Base-by-base conservation (phyloP, 2,329 filamentous ascomycete genomes). In the Monosporascus sp. region DNA sequence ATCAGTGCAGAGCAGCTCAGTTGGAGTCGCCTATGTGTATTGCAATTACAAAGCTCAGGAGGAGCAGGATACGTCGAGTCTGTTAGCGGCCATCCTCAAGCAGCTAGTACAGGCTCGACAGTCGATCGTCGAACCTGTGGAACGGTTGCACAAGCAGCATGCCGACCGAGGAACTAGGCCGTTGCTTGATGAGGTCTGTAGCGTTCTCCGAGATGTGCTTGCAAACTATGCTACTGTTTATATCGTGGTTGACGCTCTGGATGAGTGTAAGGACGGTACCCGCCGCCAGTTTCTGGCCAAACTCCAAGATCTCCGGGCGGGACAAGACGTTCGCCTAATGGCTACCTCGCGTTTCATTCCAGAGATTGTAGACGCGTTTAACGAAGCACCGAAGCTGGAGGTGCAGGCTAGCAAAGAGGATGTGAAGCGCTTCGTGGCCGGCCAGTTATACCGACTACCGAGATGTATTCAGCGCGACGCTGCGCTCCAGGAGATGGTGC, bases 11-110 rank as follows among this genome's bases (percentile, higher is more conserved):
- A 31, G 11, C 27, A 31, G 27, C 63, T 81, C 1, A 18, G 36
- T 5, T 54, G 47, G 1, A 42, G 61, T 81, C 17, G 72, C 70
- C 0, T 81, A 74, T 36, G 11, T 79, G 0, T 82, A 76, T 50
- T 79, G 68, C 60, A 72, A 76, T 49, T 78, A 71, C 52, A 61
- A 62, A 15, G 60, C 61, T 2, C 56, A 68, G 1, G 63, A 68
- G 1, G 63, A 76, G n/a, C 75, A 79, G 44, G 69, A 52, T 0
- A 17, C 60, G 2, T 54, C 66, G 1, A 27, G 62, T 34, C 47
- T 77, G 0, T 48, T 75, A 0, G 51, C 60, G 2, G 71, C 60
- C 49, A 18, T 78, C 0, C 47, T 76, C 5, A 72, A 66, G 49
- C 74, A 77, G 54, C 57, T 77, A 5, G 52, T 54, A 6, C 52